Evolutionary conservation across 1,139 yeast species (phyloP).

Genomic region (Zhuliangozyma blackwelliae): DNA sequence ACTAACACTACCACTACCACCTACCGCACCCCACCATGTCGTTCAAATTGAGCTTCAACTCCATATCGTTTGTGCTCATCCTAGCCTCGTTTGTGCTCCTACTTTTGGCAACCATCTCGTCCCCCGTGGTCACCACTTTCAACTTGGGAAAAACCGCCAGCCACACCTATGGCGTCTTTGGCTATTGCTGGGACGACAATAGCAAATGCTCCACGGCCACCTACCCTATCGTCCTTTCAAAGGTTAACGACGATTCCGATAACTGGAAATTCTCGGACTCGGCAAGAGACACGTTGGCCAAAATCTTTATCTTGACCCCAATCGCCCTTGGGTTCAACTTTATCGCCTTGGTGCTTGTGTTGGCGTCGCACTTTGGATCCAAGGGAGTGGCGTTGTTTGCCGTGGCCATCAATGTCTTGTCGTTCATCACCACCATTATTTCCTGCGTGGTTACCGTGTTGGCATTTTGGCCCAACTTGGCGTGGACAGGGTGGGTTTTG

Average conservation of each 20-base stretch:
- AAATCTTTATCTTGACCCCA: slow-evolving; percentile 73
- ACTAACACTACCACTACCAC: background rate
- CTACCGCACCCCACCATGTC: slow-evolving; percentile 7
- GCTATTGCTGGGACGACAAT: slow-evolving; percentile 51
- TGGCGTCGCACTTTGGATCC: slow-evolving; percentile 24
- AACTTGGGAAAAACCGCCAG: slow-evolving; percentile 39
- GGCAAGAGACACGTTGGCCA: slow-evolving; percentile 65
- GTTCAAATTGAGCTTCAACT: slow-evolving; percentile 21
- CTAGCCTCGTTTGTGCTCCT: slow-evolving; percentile 45
- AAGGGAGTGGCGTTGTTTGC: slow-evolving; percentile 19
- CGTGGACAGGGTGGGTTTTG: slow-evolving; percentile 69
- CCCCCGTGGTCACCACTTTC: slow-evolving; percentile 40
- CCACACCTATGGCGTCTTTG: slow-evolving; percentile 79
- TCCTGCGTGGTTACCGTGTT: slow-evolving; percentile 52
- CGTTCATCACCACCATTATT: slow-evolving; percentile 50
- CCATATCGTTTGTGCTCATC: slow-evolving; percentile 27
- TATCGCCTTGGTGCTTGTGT: slow-evolving; percentile 32
- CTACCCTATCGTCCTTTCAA: slow-evolving; percentile 30
- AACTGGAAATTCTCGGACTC: slow-evolving; percentile 23
- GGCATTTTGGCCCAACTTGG: slow-evolving; percentile 57
- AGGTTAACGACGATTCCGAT: slow-evolving; percentile 12
- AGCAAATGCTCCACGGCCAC: slow-evolving; percentile 44
- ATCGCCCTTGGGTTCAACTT: slow-evolving; percentile 78
- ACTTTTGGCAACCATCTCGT: slow-evolving; percentile 47
- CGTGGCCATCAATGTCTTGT: slow-evolving; percentile 31